Conservation (phyloP, 1,284 basidiomycete species). For the Termitomyces sp. region DNA sequence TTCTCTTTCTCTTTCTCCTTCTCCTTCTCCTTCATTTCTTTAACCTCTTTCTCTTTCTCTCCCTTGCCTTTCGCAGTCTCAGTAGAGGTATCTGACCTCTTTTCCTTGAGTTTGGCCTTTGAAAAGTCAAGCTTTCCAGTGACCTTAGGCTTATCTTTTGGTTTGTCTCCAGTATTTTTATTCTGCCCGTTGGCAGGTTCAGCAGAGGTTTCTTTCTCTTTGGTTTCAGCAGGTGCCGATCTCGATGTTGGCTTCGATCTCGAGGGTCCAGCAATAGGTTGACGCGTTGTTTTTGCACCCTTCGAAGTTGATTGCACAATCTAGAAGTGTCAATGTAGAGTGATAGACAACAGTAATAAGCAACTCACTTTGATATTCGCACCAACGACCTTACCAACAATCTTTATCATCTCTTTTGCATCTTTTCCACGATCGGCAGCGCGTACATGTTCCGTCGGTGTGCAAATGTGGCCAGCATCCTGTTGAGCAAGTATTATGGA, state of each 20-base stretch:
- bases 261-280: constrained; percentile 30
- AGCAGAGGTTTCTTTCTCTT: constrained; percentile 13
- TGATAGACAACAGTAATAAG: not conserved
- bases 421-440: constrained; percentile 42
- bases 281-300: constrained; percentile 14
- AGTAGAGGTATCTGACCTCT: constrained; percentile 22
- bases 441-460: constrained; percentile 44
- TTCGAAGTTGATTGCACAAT: constrained; percentile 9
- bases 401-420: constrained; percentile 36
- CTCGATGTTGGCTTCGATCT: constrained; percentile 14
- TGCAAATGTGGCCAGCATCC: constrained; percentile 59
- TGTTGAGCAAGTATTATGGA: constrained; percentile 23
- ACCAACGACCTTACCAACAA: constrained; percentile 50
- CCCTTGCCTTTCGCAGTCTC: constrained; percentile 10
- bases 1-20: constrained; percentile 4
- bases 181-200: constrained; percentile 17
- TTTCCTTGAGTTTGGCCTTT: constrained; percentile 51
- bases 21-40: constrained; percentile 11
- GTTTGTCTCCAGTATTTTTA: constrained; percentile 22
- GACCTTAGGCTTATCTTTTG: constrained; percentile 38
- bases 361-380: constrained; percentile 45
- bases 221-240: constrained; percentile 4
- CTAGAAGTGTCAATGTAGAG: constrained; percentile 2
- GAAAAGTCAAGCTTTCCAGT: constrained; percentile 61
- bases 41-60: constrained; percentile 8